Evolutionary conservation across 129 eudicot genomes (phyloP).

Genomic region (Centella asiatica): DNA sequence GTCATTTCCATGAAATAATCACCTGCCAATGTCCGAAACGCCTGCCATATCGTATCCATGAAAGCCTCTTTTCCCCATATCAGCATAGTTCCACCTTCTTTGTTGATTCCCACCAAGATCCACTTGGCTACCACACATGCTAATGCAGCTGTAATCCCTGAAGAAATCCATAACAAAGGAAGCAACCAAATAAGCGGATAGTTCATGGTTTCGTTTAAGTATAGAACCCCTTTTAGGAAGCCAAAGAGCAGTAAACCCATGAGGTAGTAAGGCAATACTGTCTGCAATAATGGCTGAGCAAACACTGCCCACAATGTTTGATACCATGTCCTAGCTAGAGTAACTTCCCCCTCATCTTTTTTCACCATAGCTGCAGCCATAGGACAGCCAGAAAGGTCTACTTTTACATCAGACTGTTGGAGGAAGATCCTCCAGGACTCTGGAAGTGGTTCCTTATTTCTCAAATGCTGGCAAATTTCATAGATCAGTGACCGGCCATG

Average conservation of each 20-base stretch:
- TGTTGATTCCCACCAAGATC: conserved; percentile 55
- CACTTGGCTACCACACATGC: conserved; percentile 62
- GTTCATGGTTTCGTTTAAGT: conserved; percentile 20
- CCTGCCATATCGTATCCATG: conserved; percentile 86
- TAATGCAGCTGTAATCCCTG: conserved; percentile 46
- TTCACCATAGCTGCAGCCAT: conserved; percentile 38
- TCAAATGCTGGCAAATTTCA: conserved; percentile 71
- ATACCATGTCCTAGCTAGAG: conserved; percentile 47
- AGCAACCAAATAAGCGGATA: conserved; percentile 56
- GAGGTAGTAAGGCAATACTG: conserved; percentile 55
- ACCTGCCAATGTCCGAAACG: conserved; percentile 59
- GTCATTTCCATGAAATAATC: conserved; percentile 74
- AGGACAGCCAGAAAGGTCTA: conserved; percentile 81
- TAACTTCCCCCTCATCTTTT: conserved; percentile 27
- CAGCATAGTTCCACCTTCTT: conserved; percentile 54
- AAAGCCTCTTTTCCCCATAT: conserved; percentile 60
- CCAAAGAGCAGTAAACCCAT: conserved; percentile 46
- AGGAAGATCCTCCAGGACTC: conserved; percentile 71
- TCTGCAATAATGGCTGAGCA: conserved; percentile 69
- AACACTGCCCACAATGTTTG: conserved; percentile 56
- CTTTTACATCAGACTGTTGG: conserved; percentile 77
- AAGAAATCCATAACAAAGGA: conserved; percentile 55
- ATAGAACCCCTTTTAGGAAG: conserved; percentile 40
- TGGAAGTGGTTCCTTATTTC: conserved; percentile 68
- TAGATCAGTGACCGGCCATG: conserved; percentile 81